Evolutionary conservation across 805 yeast species (phyloP), one percentile per base, ranked within the genome.

Genomic region (Blastobotrys robertii): DNA sequence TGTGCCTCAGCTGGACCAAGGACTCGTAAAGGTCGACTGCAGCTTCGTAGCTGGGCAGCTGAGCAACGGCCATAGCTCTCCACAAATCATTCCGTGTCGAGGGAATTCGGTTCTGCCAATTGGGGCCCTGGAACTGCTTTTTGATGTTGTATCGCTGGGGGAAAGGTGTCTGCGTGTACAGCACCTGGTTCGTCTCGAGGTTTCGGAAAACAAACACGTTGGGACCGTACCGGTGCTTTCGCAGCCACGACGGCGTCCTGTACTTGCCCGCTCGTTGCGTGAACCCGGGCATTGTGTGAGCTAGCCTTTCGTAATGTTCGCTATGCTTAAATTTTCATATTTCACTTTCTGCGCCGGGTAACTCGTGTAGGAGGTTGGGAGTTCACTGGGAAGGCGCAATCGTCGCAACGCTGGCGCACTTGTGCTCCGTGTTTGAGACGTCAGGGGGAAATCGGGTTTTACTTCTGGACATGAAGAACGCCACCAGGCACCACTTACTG

Each of bases 71-170:
- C 84, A 90, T 76, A 42, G 88, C 73, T 54, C 90, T 72, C 97
- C 97, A 88, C 40, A 87, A 69, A 62, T 88, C 97, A 53, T 80
- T 73, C 65, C 97, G 77, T 53, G 78, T 69, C 32, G 76, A 67
- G 3, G 97, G 97, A 53, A 73, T 75, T 56, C 82, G 72, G 68
- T 88, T 86, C 58, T 84, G 82, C 94, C 95, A 84, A 68, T 86
- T 84, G 37, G 95, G 94, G 57, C 84, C 72, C 49, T 72, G 73
- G 60, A 83, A 85, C 66, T 81, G 92, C 48, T 66, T 70, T 46
- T 78, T 74, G 48, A 84, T 77, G 60, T 82, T 60, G 54, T 50
- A 52, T 46, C 51, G 57, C 48, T 59, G 62, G 8, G 65, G 70
- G 46, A 69, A 70, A 33, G 95, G 92, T 9, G 83, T 74, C 64